phyloP scores from a whole-genome alignment of 805 yeast species.

The Tetrapisispora phaffii region DNA sequence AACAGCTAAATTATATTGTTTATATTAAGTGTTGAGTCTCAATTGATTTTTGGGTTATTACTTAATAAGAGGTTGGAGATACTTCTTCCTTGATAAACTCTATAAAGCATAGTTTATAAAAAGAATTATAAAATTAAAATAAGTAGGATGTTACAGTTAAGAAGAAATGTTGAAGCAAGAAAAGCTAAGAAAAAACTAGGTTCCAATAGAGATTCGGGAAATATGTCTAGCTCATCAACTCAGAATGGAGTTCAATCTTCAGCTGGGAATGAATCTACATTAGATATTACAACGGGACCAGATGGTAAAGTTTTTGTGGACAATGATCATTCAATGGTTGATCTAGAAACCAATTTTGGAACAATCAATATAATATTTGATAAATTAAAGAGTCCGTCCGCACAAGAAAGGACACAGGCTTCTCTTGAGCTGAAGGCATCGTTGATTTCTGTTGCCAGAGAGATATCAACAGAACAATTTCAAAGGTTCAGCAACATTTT shows the following conservation, averaged over 20 bases:
- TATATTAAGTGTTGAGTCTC: background rate
- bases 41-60: no score
- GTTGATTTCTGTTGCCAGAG: slow-evolving; percentile 65
- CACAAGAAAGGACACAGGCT: slow-evolving; percentile 36
- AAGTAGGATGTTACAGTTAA: slow-evolving; percentile 16
- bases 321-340: slow-evolving; percentile 14
- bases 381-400: slow-evolving; percentile 29
- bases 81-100: background rate
- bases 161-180: slow-evolving; percentile 21
- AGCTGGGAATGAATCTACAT: slow-evolving; percentile 10
- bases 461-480: slow-evolving; percentile 71
- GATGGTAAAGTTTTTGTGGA: slow-evolving; percentile 15
- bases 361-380: slow-evolving; percentile 32
- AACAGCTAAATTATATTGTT: no score
- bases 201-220: slow-evolving; percentile 18
- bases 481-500: slow-evolving; percentile 74
- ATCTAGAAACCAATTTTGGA: slow-evolving; percentile 21
- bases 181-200: slow-evolving; percentile 17
- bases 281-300: slow-evolving; percentile 8
- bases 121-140: background rate
- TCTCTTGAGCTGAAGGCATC: slow-evolving; percentile 65
- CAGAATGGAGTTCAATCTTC: slow-evolving; percentile 7
- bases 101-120: background rate
- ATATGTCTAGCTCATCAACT: slow-evolving; percentile 15
- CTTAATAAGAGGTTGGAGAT: background rate